Percentiles rank a stretch among this genome's conserved stretches.
These are phyloP conservation scores for Dissoconium aciculare DNA, from an alignment of 2,329 filamentous ascomycete genomes.

Conservation along the genomic window DNA sequence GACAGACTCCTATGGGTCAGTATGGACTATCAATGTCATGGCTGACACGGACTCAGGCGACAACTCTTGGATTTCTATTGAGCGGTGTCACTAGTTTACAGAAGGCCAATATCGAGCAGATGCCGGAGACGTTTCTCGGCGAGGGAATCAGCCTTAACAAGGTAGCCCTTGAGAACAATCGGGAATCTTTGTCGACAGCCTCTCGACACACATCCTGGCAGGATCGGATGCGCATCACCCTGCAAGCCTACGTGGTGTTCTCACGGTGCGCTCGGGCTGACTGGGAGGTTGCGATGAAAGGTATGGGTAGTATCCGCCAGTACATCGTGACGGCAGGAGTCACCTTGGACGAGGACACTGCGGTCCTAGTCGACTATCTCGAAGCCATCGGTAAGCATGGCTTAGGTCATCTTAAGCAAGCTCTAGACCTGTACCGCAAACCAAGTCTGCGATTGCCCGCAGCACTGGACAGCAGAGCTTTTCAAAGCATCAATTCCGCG, in stretches of 20 bases:
- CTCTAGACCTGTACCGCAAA: slow-evolving; percentile 51
- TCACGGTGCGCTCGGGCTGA: slow-evolving; percentile 55
- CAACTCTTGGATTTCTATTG: slow-evolving; percentile 44
- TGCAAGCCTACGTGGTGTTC: slow-evolving; percentile 57
- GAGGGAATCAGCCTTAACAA: slow-evolving; percentile 39
- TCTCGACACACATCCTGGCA: slow-evolving; percentile 44
- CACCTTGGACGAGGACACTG: slow-evolving; percentile 17
- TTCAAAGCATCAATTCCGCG: slow-evolving; percentile 23
- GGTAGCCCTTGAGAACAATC: slow-evolving; percentile 5
- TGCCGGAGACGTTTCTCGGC: slow-evolving; percentile 41
- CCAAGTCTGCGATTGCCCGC: slow-evolving; percentile 40
- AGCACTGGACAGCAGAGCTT: slow-evolving; percentile 10
- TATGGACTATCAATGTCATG: slow-evolving; percentile 41
- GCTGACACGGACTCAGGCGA: slow-evolving; percentile 46
- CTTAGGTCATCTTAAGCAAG: slow-evolving; percentile 54
- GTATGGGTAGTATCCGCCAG: slow-evolving; percentile 39
- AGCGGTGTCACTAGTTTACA: slow-evolving; percentile 41
- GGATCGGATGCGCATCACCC: slow-evolving; percentile 49
- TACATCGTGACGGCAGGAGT: slow-evolving; percentile 10
- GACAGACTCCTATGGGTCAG: slow-evolving; percentile 24
- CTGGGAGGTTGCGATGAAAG: slow-evolving; percentile 49
- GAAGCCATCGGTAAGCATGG: slow-evolving; percentile 63
- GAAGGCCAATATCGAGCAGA: slow-evolving; percentile 36
- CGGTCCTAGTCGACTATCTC: slow-evolving; percentile 46
- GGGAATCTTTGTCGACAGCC: slow-evolving; percentile 23